Conservation (phyloP, 768 basidiomycete genomes). For the Lactarius hatsudake region DNA sequence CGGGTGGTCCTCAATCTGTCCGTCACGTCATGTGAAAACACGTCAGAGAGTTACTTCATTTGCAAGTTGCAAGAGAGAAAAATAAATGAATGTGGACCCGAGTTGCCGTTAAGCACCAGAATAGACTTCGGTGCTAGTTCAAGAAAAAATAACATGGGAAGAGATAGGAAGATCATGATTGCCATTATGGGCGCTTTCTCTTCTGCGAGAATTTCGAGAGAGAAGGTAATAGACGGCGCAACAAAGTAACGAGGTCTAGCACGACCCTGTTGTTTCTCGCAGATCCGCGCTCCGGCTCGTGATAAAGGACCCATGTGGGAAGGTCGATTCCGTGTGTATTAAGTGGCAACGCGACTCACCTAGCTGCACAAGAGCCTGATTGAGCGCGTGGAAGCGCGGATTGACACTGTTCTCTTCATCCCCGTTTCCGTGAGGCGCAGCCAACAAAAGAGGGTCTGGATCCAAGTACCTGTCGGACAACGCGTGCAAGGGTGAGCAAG, state of each 20-base stretch:
- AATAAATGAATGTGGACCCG: slow-evolving; percentile 2
- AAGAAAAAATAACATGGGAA: slow-evolving; percentile 3
- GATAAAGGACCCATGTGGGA: slow-evolving; percentile 5
- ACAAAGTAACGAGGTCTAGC: slow-evolving; percentile 20
- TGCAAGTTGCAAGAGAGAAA: not conserved
- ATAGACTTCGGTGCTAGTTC: slow-evolving; percentile 10
- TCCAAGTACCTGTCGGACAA: slow-evolving; percentile 68
- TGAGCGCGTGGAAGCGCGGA: slow-evolving; percentile 88
- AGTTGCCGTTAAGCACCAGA: slow-evolving; percentile 17
- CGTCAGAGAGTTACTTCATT: slow-evolving; percentile 18
- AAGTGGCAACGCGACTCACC: slow-evolving; percentile 46
- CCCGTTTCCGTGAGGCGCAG: slow-evolving; percentile 53
- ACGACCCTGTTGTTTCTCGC: slow-evolving; percentile 14
- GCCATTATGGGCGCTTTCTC: not conserved
- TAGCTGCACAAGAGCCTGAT: slow-evolving; percentile 93
- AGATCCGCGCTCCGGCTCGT: slow-evolving; percentile 15
- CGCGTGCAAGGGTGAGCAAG: slow-evolving; percentile 17
- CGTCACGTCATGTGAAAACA: slow-evolving; percentile 20
- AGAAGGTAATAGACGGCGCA: slow-evolving; percentile 9
- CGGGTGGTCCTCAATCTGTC: slow-evolving; percentile 97
- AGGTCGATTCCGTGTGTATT: slow-evolving; percentile 8
- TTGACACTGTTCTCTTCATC: slow-evolving; percentile 54
- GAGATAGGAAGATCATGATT: slow-evolving; percentile 8
- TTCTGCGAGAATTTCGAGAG: slow-evolving; percentile 19
- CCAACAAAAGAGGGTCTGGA: slow-evolving; percentile 87